Base-by-base conservation (phyloP, 2,329 filamentous ascomycete genomes). In the Trichophyton simii region DNA sequence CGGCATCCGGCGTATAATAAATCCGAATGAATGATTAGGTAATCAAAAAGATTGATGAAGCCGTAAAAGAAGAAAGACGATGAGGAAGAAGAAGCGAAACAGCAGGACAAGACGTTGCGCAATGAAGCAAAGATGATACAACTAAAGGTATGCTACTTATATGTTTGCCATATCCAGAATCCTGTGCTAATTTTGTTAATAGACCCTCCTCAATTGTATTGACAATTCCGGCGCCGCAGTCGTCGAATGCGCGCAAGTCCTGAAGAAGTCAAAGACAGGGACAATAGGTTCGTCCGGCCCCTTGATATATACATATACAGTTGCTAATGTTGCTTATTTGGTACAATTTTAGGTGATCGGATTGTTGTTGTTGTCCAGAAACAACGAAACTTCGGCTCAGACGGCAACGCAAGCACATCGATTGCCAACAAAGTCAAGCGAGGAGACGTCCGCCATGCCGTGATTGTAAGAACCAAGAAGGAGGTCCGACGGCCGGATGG, bases 141-240 rank as follows among this genome's bases (percentile, higher is more conserved):
- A 83, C 78, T 94, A 82, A 92, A 92, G 86, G 88, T 76, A 60
- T 44, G 61, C 41, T 34, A 1, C 57, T 36, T 22, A 1, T 46
- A 28, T 54, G 3, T 25, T 2, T 58, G 18, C 13, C 36, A 11
- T 18, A n/a, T 31, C 13, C 3, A 38, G 3, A 4, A 38, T 15
- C 1, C 50, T 25, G 44, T 60, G 20, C 42, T 60, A 44, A 55
- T 36, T 34, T 46, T 8, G 28, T 20, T 46, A 42, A 38, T 68
- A 96, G 94, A 88, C 91, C 73, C 90, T 99, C 84, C 84, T 99
- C 70, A 96, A 94, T 79, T 97, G 94, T 86, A 97, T 99, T 84
- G 94, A 99, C 87, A 99, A 96, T 81, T 97, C 94, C 67, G 94
- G 94, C 73, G 94, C 94, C 68, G 91, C 94, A 70, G 82, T 99